Base-by-base conservation (phyloP, 1,139 yeast species). In the Meyerozyma carpophila region DNA sequence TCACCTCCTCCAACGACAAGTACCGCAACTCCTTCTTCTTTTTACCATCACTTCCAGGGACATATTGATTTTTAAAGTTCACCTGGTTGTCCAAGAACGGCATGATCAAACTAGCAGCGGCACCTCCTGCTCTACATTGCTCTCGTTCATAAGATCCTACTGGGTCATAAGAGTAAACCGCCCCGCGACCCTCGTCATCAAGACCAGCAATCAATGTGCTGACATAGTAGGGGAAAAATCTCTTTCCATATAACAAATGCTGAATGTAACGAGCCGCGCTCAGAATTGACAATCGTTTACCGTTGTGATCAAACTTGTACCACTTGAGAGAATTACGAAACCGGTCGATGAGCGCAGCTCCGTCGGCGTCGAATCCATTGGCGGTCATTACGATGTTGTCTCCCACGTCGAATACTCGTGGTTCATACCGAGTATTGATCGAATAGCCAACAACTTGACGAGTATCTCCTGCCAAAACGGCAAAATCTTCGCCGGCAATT, bases 21-120 rank as follows among this genome's bases (percentile, higher is more conserved):
- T 77, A 86, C 56, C 81, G 75, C 51, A 83, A 62, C 38, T 75
- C 78, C 59, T 68, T 81, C 63, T 81, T 84, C 45, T 73, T 73
- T 14, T 73, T 78, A 21, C 91, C 90, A 51, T 86, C 75, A 16
- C 91, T 73, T 3, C 73, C 84, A 20, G 96, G 95, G 52, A 80
- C 93, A 54, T 68, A 79, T 66, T 93, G 98, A 69, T 93, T 93
- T 65, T 91, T 90, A 68, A 88, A 87, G 63, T 88, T 86, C 51
- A 94, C 98, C 71, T 94, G 98, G 66, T 91, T 93, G 65, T 93
- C 98, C 59, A 93, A 79, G 64, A 93, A 93, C 5, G 98, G 98
- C 94, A 90, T 91, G 57, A 93, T 90, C 65, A 93, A 78, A 53
- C 93, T 82, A 2, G 97, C 94, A 29, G 98, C 98, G 7, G 97